These are phyloP conservation scores for Cyclocybe aegerita DNA, from an alignment of 768 basidiomycete species.

Conservation along the genomic window DNA sequence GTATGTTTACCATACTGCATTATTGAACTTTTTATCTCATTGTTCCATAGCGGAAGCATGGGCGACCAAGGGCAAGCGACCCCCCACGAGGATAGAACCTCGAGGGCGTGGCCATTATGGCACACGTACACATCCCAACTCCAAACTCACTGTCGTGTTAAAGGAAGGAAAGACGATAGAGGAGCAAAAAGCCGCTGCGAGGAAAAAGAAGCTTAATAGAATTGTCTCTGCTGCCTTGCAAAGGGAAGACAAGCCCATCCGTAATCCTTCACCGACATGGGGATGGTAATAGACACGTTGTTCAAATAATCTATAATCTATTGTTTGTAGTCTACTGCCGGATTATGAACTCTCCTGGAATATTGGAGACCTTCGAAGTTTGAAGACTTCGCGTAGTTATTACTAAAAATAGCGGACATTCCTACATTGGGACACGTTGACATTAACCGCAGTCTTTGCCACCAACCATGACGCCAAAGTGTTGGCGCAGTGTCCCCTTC, in stretches of 20 bases:
- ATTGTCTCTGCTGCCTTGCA: conserved; percentile 80
- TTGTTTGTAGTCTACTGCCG: not conserved
- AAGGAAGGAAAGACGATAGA: conserved; percentile 79
- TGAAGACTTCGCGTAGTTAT: not conserved
- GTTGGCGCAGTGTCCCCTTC: conserved; percentile 47
- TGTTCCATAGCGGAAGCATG: conserved; percentile 76
- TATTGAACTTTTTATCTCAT: conserved; percentile 1
- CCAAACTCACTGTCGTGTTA: conserved; percentile 73
- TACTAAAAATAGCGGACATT: conserved; percentile 20
- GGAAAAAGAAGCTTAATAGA: conserved; percentile 65
- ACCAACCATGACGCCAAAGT: conserved; percentile 44
- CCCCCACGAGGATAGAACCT: conserved; percentile 69
- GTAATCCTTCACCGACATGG: conserved; percentile 73
- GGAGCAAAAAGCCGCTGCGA: conserved; percentile 62
- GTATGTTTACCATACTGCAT: conserved; percentile 47
- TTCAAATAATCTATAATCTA: conserved; percentile 5
- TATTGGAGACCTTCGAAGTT: conserved; percentile 4
- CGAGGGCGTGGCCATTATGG: conserved; percentile 83
- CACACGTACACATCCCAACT: conserved; percentile 71
- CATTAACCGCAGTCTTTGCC: conserved; percentile 8
- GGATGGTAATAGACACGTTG: conserved; percentile 57
- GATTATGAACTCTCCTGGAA: conserved; percentile 10
- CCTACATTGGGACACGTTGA: conserved; percentile 22
- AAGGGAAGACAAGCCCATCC: conserved; percentile 77
- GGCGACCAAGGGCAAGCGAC: conserved; percentile 82